Percentiles rank a stretch among this genome's conserved stretches.
phyloP scores from a whole-genome alignment of 495 filamentous ascomycete genomes.

The Penicillium taxi region DNA sequence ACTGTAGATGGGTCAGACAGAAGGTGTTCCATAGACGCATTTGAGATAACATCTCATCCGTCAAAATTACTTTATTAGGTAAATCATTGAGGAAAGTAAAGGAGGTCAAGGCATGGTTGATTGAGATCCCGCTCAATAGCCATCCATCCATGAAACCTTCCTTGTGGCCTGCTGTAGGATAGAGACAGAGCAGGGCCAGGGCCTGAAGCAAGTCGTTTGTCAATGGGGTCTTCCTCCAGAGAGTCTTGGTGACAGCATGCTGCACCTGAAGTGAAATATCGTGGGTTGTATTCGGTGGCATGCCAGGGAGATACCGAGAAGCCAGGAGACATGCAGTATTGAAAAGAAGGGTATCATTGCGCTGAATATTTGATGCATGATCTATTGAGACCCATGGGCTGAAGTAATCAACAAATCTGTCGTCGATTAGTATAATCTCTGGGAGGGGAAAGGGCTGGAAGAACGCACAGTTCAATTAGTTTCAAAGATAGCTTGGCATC shows the following conservation, averaged over 20 bases:
- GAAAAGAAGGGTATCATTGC: conserved; percentile 30
- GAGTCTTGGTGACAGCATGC: conserved; percentile 23
- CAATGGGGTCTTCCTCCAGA: conserved; percentile 30
- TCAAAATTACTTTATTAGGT: conserved; percentile 18
- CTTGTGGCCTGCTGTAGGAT: conserved; percentile 29
- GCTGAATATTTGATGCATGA: conserved; percentile 20
- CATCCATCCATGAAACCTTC: conserved; percentile 35
- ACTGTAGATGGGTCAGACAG: conserved; percentile 34
- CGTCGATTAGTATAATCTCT: conserved; percentile 7
- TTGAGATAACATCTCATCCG: conserved; percentile 26
- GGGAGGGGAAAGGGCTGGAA: neutral
- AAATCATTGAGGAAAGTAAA: conserved; percentile 26
- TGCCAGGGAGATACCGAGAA: conserved; percentile 33
- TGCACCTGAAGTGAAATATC: conserved; percentile 32
- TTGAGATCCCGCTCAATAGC: conserved; percentile 36
- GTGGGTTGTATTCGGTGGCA: conserved; percentile 24
- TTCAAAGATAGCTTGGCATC: conserved; percentile 31
- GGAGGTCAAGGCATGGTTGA: conserved; percentile 32
- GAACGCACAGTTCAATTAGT: conserved; percentile 29
- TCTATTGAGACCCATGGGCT: conserved; percentile 32
- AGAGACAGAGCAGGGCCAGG: conserved; percentile 31
- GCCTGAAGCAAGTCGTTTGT: conserved; percentile 32
- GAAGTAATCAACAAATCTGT: conserved; percentile 33
- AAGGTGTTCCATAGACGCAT: conserved; percentile 36
- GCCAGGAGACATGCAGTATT: conserved; percentile 33